Evolutionary conservation across 495 filamentous ascomycete genomes (phyloP).

Genomic region (Trichoderma parareesei): DNA sequence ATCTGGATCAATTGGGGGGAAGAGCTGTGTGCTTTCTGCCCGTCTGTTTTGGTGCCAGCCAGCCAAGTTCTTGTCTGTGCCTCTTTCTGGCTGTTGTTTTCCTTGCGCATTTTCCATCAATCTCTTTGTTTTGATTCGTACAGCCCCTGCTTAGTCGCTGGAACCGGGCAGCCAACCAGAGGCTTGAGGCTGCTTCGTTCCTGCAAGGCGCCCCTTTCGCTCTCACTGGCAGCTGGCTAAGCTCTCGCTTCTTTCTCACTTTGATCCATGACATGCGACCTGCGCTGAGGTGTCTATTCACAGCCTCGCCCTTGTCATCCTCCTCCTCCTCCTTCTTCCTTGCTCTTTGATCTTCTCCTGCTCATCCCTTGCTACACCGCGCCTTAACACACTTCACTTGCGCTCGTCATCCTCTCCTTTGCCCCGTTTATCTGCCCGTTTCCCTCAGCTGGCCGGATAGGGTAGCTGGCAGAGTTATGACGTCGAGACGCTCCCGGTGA

Average conservation of each 20-base stretch:
- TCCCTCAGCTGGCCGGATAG: neutral
- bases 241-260: neutral
- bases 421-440: neutral
- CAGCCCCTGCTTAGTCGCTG: neutral
- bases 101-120: neutral
- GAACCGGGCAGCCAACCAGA: neutral
- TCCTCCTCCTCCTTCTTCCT: neutral
- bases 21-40: no score
- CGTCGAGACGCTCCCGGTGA: slow-evolving; percentile 3
- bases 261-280: neutral
- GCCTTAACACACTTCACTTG: neutral
- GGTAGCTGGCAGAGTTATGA: neutral
- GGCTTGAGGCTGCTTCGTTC: neutral
- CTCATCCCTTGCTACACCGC: neutral
- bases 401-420: neutral
- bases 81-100: neutral
- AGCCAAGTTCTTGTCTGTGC: neutral
- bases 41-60: no score
- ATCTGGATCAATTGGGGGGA: no score
- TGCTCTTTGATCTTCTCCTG: neutral
- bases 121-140: neutral
- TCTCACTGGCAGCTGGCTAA: no score
- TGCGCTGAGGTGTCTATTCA: neutral
- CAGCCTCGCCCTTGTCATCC: neutral
- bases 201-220: slow-evolving; percentile 4